Percentiles rank a stretch among this genome's conserved stretches.
Conservation (phyloP, 2,329 filamentous ascomycete species). For the Exophiala aquamarina region DNA sequence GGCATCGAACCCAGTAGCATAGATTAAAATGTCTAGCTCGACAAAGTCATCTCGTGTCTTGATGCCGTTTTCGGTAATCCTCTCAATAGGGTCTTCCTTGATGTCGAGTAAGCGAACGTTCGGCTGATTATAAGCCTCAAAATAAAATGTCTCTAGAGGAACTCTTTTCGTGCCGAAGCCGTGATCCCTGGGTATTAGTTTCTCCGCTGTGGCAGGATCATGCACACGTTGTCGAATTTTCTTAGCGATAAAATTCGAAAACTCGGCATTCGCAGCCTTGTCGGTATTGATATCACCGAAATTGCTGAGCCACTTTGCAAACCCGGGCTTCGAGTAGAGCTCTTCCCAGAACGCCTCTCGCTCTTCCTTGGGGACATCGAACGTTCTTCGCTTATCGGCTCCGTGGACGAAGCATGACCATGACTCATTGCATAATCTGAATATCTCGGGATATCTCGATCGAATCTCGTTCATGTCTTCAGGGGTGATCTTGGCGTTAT, state of each 20-base stretch:
- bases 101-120: constrained; percentile 50
- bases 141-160: constrained; percentile 52
- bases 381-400: constrained; percentile 46
- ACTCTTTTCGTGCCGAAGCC: constrained; percentile 56
- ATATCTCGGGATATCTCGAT: constrained; percentile 11
- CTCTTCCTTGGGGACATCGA: constrained; percentile 15
- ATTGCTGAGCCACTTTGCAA: constrained; percentile 51
- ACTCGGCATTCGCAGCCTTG: constrained; percentile 49
- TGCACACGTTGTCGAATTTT: constrained; percentile 53
- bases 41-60: constrained; percentile 37
- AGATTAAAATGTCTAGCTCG: constrained; percentile 42
- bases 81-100: constrained; percentile 42
- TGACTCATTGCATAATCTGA: constrained; percentile 38
- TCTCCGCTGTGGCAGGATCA: constrained; percentile 51
- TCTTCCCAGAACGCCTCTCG: constrained; percentile 49
- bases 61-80: constrained; percentile 43
- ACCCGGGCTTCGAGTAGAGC: constrained; percentile 54
- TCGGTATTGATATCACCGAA: constrained; percentile 55
- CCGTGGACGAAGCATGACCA: constrained; percentile 63
- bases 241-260: constrained; percentile 56
- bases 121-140: constrained; percentile 48
- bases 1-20: constrained; percentile 47
- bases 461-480: constrained; percentile 48
- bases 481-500: constrained; percentile 45
- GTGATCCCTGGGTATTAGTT: constrained; percentile 56